phyloP scores from a whole-genome alignment of 1,139 yeast species.

The Debaryomyces singareniensis region DNA sequence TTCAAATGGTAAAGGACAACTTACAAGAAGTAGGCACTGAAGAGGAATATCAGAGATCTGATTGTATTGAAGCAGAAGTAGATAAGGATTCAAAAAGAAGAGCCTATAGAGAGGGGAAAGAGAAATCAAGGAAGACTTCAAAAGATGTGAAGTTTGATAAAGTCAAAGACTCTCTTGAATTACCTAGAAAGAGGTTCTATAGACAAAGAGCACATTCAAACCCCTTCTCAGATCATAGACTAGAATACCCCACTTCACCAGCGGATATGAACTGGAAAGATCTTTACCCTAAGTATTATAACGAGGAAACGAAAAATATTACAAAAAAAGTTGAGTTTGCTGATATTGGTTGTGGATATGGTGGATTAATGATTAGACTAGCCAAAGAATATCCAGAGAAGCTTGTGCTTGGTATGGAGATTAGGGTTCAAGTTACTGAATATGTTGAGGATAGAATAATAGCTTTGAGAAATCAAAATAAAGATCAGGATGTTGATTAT shows the following conservation, averaged over 20 bases:
- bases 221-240: constrained; percentile 91
- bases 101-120: constrained; percentile 33
- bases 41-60: too few relatives aligned
- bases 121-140: constrained; percentile 25
- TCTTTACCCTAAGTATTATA: constrained; percentile 58
- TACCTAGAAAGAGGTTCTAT: constrained; percentile 81
- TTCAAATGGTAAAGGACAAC: too few relatives aligned
- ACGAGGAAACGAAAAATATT: constrained; percentile 37
- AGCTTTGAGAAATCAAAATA: constrained; percentile 65
- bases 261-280: constrained; percentile 80
- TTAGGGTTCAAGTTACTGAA: constrained; percentile 94
- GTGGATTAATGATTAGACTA: constrained; percentile 79
- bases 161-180: constrained; percentile 26
- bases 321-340: constrained; percentile 73
- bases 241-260: constrained; percentile 83
- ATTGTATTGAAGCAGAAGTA: too few relatives aligned
- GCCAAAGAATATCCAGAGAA: constrained; percentile 72
- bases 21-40: too few relatives aligned
- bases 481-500: constrained; percentile 15
- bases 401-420: constrained; percentile 89
- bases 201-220: constrained; percentile 97
- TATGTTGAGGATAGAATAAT: constrained; percentile 93
- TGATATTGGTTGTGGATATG: constrained; percentile 97
- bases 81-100: constrained; percentile 35
- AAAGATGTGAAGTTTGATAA: constrained; percentile 26